Evolutionary conservation across 768 basidiomycete genomes (phyloP), one percentile per base, ranked within the genome.

Genomic region (Tremella yokohamensis): DNA sequence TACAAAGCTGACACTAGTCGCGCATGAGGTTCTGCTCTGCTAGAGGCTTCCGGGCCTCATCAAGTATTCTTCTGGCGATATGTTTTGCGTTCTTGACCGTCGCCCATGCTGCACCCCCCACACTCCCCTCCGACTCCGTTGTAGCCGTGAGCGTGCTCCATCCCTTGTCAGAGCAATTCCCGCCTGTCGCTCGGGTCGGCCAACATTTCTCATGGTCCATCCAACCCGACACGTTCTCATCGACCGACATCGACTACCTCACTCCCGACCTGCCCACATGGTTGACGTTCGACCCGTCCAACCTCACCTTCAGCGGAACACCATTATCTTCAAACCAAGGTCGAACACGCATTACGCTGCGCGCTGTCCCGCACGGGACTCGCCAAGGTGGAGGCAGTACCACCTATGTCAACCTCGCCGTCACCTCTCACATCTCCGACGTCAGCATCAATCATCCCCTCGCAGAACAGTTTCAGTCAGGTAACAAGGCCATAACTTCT

Each of bases 401-500:
- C 16, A 83, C 81, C 18, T 82, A 61, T 16, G 74, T 79, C 61
- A 54, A 61, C 9, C 69, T 79, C 18, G 59, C 72, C 52, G 68
- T 75, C 38, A 56, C 68, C 18, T 57, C 58, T 13, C 58, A 55
- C 37, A 40, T 84, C 0, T 68, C 61, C 1, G 49, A 82, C 15
- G 87, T 89, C 4, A 80, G 75, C 29, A 68, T 89, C 37, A 74
- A 82, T 55, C 75, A 78, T 44, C 76, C 89, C 40, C 75, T 91
- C 56, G 78, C 79, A 13, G 76, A 82, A 16, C 90, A 94, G 69
- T 87, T 94, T 75, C 75, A 77, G 22, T 64, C 79, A 11, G 78
- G 79, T 45, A 85, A 85, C 58, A 80, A 81, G 9, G 83, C 86
- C 6, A 78, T 93, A 52, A 87, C 88, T 3, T 91, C 90, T 4